Base-by-base conservation (phyloP, 73 alveolate species). In the Tetrahymena borealis region DNA sequence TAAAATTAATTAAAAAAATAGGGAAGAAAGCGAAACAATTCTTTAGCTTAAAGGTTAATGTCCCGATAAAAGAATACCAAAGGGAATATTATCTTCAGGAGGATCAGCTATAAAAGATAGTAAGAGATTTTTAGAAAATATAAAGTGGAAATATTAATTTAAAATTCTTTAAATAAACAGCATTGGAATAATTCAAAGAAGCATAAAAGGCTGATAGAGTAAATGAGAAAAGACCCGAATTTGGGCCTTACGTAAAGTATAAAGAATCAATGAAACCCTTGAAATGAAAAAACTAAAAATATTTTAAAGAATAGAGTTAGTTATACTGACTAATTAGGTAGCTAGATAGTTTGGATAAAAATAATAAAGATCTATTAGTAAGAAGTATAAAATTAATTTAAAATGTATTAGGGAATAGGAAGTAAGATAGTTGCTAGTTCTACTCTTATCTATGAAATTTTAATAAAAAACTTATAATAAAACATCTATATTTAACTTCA, bases 21-120 rank as follows among this genome's bases (percentile, higher is more conserved):
- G 99, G 91, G 98, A 97, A 79, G 98, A 97, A 94, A 96, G 95
- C 91, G 99, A 97, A 79, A 91, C 95, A 40, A 97, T 97, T n/a
- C 95, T 96, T 90, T 93, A 96, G 91, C 90, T 97, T 32, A 97
- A 96, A 92, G 98, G 98, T 11, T 94, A 96, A 78, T 96, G 98
- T 92, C 98, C 99, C 28, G 99, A 97, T 85, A 96, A 96, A 60
- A 95, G 96, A 93, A 95, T 96, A 28, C 99, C 99, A 11, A 93
- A 91, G 91, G 99, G 99, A 8, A 91, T 96, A 33, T 94, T 96
- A n/a, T 95, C 96, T 11, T 96, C 96, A 91, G 98, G 99, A 36
- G 96, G 92, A 40, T 95, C 93, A 40, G 99, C 99, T n/a, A 96
- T 97, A 33, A 78, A 78, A 39, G 95, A 92, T 31, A 38, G 95